Evolutionary conservation across 192 early-diverging fungal genomes (phyloP).

Genomic region (Podila horticola): DNA sequence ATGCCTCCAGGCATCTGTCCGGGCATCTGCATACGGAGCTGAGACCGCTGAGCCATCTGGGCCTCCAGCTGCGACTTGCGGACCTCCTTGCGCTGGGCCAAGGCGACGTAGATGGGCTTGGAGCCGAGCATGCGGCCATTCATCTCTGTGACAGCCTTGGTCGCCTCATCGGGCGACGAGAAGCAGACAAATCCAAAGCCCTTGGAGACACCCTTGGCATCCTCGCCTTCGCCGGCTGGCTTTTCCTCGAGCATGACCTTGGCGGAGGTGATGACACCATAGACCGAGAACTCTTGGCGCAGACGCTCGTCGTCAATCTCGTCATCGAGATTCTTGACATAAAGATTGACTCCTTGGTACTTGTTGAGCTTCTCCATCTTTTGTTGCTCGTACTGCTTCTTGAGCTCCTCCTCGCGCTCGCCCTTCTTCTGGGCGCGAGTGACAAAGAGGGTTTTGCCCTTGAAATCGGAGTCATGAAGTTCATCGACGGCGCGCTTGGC

Average conservation of each 20-base stretch:
- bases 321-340: slow-evolving; percentile 98
- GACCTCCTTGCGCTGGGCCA: slow-evolving; percentile 98
- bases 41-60: slow-evolving; percentile 89
- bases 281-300: slow-evolving; percentile 93
- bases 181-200: slow-evolving; percentile 99
- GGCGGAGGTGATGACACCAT: slow-evolving; percentile 94
- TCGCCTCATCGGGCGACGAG: slow-evolving; percentile 96
- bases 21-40: slow-evolving; percentile 77
- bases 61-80: slow-evolving; percentile 95
- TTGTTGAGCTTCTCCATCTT: slow-evolving; percentile 95
- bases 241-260: slow-evolving; percentile 96
- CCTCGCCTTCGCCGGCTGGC: slow-evolving; percentile 9
- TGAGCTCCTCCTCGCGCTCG: slow-evolving; percentile 96
- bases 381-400: slow-evolving; percentile 92
- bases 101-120: slow-evolving; percentile 98
- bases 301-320: slow-evolving; percentile 94
- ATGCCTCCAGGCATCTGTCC: slow-evolving; percentile 53
- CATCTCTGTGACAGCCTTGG: slow-evolving; percentile 98
- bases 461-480: slow-evolving; percentile 89
- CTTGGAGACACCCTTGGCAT: slow-evolving; percentile 72
- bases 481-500: slow-evolving; percentile 87
- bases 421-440: slow-evolving; percentile 97
- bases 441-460: slow-evolving; percentile 92
- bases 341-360: slow-evolving; percentile 98
- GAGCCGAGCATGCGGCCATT: slow-evolving; percentile 91